Evolutionary conservation across 2,329 filamentous ascomycete genomes (phyloP), one percentile per base, ranked within the genome.

Genomic region (Fusarium poae): DNA sequence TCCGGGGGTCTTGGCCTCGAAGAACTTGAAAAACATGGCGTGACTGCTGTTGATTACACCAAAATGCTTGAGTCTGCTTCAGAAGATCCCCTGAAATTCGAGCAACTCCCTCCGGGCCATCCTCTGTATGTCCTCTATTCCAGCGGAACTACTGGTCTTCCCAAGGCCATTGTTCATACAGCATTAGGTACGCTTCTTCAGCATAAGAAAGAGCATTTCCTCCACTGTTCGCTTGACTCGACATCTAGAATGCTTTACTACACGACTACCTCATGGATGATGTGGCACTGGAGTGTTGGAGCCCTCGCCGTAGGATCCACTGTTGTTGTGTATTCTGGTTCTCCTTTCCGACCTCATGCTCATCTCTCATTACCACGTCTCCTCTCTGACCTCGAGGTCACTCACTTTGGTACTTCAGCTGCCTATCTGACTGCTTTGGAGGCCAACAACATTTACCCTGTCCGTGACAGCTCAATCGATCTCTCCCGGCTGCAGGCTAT

Each of bases 231-330:
- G 23, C 89, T 99, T 67, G 84, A 86, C 11, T 86, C 90, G 0
- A 82, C 84, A 3, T 92, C 94, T 42, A 87, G 91, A 21, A 85
- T 97, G 75, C 92, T 97, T 79, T 97, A 97, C 82, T 97, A 94
- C 81, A 97, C 94, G 2, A 97, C 94, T 5, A 94, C 91, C 13
- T 97, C 93, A 0, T 97, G 94, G 96, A 98, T 99, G 94, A 98
- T 98, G 95, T 97, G 94, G 94, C 95, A 98, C 78, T 98, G 95
- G 94, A 90, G 94, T 40, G 87, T 97, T 21, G 95, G 93, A 1
- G 93, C 91, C 8, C 88, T 98, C 6, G 92, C 94, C 12, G 90
- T 89, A 30, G 95, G 95, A 54, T 88, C 92, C 13, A 95, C 93
- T 0, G 83, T 98, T 15, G 86, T 98, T 21, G 85, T 98, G 6